These are phyloP conservation scores for Euptelea pleiosperma DNA, from an alignment of 164 flowering plant genomes.

Conservation along the genomic window DNA sequence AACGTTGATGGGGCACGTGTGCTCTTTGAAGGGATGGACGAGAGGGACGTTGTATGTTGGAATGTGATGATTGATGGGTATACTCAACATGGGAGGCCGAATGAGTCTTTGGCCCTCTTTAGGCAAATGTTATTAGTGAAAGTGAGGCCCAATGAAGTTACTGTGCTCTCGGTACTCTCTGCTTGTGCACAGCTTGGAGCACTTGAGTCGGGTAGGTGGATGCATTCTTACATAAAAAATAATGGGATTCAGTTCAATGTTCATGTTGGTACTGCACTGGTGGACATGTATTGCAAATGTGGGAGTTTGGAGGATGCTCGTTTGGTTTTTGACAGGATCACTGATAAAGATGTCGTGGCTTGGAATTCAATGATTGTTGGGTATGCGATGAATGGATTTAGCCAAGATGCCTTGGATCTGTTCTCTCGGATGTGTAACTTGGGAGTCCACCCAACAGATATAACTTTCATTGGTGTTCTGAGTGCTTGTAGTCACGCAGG, in stretches of 20 bases:
- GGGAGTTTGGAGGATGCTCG: conserved; percentile 79
- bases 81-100: conserved; percentile 51
- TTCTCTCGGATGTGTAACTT: conserved; percentile 42
- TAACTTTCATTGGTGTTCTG: conserved; percentile 67
- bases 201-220: conserved; percentile 63
- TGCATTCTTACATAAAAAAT: conserved; percentile 56
- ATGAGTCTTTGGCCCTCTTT: conserved; percentile 52
- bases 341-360: conserved; percentile 55
- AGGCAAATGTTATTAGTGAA: conserved; percentile 43
- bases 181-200: conserved; percentile 68
- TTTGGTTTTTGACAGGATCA: conserved; percentile 47
- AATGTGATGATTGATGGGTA: conserved; percentile 81
- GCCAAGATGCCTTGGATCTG: conserved; percentile 46
- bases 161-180: conserved; percentile 56
- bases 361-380: conserved; percentile 84
- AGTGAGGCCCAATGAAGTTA: conserved; percentile 50
- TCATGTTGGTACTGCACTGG: conserved; percentile 58
- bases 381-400: conserved; percentile 67
- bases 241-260: conserved; percentile 33
- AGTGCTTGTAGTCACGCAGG: conserved; percentile 77
- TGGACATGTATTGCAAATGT: conserved; percentile 82
- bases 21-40: conserved; percentile 56
- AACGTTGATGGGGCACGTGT: conserved; percentile 42
- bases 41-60: conserved; percentile 76
- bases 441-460: conserved; percentile 47